Percentiles rank a stretch among this genome's conserved stretches.
phyloP scores from a whole-genome alignment of 2,329 filamentous ascomycete genomes.

The Ceratocystis eucalypticola region DNA sequence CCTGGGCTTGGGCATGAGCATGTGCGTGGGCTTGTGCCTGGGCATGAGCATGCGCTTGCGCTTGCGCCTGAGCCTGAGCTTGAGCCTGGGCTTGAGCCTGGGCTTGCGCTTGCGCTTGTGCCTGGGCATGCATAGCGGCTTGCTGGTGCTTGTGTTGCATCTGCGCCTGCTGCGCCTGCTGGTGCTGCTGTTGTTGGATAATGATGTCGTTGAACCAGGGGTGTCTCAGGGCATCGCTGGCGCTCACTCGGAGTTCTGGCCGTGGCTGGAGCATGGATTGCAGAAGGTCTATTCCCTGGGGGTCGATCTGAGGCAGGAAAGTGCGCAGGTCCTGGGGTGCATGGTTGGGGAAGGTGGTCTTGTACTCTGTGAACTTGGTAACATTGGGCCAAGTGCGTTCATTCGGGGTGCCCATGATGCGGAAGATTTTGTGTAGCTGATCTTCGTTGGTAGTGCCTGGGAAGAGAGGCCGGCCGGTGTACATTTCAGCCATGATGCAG shows the following conservation, averaged over 20 bases:
- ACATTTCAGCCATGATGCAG: constrained; percentile 99
- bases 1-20: background rate
- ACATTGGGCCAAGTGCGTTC: constrained; percentile 95
- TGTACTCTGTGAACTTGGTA: constrained; percentile 93
- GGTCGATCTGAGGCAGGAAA: constrained; percentile 83
- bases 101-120: constrained; percentile 21
- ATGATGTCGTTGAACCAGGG: constrained; percentile 78
- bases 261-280: constrained; percentile 83
- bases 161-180: constrained; percentile 21
- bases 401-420: constrained; percentile 94
- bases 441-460: constrained; percentile 97
- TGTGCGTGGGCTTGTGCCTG: constrained; percentile 1
- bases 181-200: constrained; percentile 38
- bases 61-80: constrained; percentile 15
- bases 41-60: constrained; percentile 12
- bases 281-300: constrained; percentile 71
- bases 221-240: constrained; percentile 72
- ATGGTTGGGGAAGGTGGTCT: constrained; percentile 86
- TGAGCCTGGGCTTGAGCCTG: constrained; percentile 16
- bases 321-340: constrained; percentile 78
- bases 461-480: constrained; percentile 87
- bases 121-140: constrained; percentile 33
- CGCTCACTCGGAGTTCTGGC: constrained; percentile 82
- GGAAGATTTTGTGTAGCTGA: constrained; percentile 91
- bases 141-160: constrained; percentile 22